These are phyloP conservation scores for Barnettozyma wickerhamii DNA, from an alignment of 805 yeast genomes.

Conservation along the genomic window DNA sequence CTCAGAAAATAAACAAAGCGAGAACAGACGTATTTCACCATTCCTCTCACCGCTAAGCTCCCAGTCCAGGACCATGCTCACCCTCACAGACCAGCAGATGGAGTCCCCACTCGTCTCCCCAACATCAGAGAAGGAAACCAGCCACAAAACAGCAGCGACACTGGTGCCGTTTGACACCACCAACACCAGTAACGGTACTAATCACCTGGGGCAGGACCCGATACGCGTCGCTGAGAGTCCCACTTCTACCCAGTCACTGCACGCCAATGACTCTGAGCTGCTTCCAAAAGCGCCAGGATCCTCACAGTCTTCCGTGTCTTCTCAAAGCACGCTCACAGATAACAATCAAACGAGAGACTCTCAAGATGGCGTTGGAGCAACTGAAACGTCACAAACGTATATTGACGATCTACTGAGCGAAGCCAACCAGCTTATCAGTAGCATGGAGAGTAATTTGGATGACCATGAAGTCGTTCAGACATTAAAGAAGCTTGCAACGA, in stretches of 20 bases:
- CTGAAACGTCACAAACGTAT: neutral
- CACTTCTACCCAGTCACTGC: constrained; percentile 3
- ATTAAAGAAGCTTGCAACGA: constrained; percentile 17
- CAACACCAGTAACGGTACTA: neutral
- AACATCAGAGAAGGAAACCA: neutral
- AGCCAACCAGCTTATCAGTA: neutral
- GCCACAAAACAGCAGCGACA: neutral
- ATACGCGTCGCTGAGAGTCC: constrained; percentile 8
- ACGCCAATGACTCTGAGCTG: neutral
- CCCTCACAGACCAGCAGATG: neutral
- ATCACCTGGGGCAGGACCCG: neutral
- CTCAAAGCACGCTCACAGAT: neutral
- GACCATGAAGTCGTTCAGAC: constrained; percentile 11
- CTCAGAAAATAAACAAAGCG: neutral
- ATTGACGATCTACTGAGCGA: constrained; percentile 5
- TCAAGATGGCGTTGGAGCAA: neutral
- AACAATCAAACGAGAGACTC: neutral
- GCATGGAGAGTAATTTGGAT: constrained; percentile 1
- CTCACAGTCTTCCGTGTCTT: constrained; percentile 12
- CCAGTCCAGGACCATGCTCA: neutral
- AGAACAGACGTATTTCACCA: neutral
- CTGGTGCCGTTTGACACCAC: neutral
- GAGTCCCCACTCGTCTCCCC: neutral
- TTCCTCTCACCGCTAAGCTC: neutral
- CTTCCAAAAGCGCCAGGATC: constrained; percentile 1